Evolutionary conservation across 345 rosid species (phyloP).

Genomic region (Anastatica hierochuntica): DNA sequence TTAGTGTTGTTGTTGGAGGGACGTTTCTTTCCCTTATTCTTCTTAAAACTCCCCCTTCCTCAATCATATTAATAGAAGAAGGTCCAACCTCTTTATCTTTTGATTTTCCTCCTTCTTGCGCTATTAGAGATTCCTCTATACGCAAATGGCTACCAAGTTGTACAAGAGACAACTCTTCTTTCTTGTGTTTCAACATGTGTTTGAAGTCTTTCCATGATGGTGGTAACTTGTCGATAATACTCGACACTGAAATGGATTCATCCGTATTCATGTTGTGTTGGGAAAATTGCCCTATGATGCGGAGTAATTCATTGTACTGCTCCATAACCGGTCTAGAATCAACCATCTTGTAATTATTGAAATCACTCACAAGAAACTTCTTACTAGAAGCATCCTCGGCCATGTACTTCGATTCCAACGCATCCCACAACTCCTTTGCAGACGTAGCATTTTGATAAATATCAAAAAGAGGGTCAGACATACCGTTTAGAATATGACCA

Average conservation of each 20-base stretch:
- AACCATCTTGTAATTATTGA: background rate
- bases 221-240: background rate
- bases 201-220: background rate
- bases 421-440: background rate
- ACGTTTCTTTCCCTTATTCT: background rate
- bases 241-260: background rate
- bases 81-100: background rate
- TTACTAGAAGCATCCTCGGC: background rate
- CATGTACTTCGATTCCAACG: background rate
- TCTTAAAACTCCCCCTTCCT: background rate
- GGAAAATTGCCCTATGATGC: background rate
- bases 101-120: background rate
- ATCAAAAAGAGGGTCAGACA: background rate
- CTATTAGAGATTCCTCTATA: background rate
- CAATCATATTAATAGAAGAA: background rate
- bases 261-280: background rate
- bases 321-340: background rate
- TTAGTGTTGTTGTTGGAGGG: background rate
- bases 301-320: background rate
- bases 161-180: conserved; percentile 1
- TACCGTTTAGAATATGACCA: background rate
- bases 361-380: background rate
- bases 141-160: background rate
- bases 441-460: background rate
- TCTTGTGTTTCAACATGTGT: background rate